phyloP scores from a whole-genome alignment of 306 rosid species.

The Rosa persica region DNA sequence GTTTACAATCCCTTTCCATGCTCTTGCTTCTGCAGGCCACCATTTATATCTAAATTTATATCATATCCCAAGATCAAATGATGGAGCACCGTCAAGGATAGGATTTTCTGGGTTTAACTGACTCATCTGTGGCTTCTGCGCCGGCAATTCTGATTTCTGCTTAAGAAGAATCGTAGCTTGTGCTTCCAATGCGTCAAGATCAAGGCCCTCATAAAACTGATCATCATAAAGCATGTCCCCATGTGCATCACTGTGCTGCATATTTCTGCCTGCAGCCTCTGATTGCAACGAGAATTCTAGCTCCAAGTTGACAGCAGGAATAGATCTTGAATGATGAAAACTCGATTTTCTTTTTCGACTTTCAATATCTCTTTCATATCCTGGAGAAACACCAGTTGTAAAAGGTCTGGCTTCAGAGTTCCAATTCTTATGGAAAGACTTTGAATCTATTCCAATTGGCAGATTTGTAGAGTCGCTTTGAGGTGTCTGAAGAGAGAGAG shows the following conservation, averaged over 20 bases:
- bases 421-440: conserved; percentile 31
- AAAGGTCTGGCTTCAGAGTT: conserved; percentile 41
- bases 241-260: conserved; percentile 23
- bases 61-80: conserved; percentile 90
- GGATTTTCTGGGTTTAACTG: conserved; percentile 32
- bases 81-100: conserved; percentile 45
- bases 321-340: conserved; percentile 42
- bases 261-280: conserved; percentile 38
- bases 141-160: conserved; percentile 47
- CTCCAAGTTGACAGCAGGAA: conserved; percentile 66
- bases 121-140: conserved; percentile 34
- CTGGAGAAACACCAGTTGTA: conserved; percentile 27
- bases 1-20: not conserved
- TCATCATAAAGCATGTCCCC: conserved; percentile 57
- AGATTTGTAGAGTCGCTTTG: conserved; percentile 28
- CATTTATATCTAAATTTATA: conserved; percentile 6
- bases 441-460: conserved; percentile 34
- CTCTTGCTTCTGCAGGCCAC: not conserved
- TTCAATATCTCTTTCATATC: conserved; percentile 33
- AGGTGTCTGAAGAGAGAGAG: conserved; percentile 37
- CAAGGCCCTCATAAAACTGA: conserved; percentile 60
- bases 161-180: conserved; percentile 69
- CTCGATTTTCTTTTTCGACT: conserved; percentile 54
- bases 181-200: conserved; percentile 79
- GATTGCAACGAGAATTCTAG: conserved; percentile 48